These are phyloP conservation scores for Colletotrichum echinochloae DNA, from an alignment of 2,329 filamentous ascomycete species.

Conservation along the genomic window DNA sequence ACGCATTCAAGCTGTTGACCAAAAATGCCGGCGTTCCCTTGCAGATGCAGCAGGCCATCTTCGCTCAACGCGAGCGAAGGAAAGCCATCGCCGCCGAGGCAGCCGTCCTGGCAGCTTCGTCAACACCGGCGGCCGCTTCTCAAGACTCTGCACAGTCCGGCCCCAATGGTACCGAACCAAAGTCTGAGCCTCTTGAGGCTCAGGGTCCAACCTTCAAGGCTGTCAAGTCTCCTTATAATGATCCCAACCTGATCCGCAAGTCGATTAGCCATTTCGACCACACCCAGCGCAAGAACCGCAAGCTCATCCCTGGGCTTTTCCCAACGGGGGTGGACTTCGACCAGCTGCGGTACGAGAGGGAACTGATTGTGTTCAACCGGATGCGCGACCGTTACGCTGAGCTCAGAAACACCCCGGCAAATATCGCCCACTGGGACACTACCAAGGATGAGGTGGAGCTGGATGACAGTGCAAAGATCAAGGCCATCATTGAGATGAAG, in stretches of 20 bases:
- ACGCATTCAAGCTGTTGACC: slow-evolving; percentile 89
- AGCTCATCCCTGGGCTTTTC: slow-evolving; percentile 88
- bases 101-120: slow-evolving; percentile 54
- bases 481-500: slow-evolving; percentile 96
- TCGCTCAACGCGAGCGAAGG: slow-evolving; percentile 77
- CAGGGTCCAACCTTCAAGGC: slow-evolving; percentile 72
- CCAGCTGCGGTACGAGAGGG: slow-evolving; percentile 85
- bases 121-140: slow-evolving; percentile 45
- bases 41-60: slow-evolving; percentile 85
- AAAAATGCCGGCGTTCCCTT: slow-evolving; percentile 87
- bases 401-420: slow-evolving; percentile 84
- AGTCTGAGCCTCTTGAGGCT: slow-evolving; percentile 51
- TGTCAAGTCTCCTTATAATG: slow-evolving; percentile 79
- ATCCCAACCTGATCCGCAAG: slow-evolving; percentile 60
- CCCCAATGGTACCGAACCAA: slow-evolving; percentile 52
- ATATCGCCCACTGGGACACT: slow-evolving; percentile 88
- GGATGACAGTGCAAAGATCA: slow-evolving; percentile 87
- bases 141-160: slow-evolving; percentile 47
- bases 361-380: slow-evolving; percentile 89
- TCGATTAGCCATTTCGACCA: slow-evolving; percentile 85
- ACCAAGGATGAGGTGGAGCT: slow-evolving; percentile 74
- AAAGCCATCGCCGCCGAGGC: slow-evolving; percentile 65
- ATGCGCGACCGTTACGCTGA: slow-evolving; percentile 88
- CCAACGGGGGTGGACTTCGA: slow-evolving; percentile 90
- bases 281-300: slow-evolving; percentile 77